Evolutionary conservation across 768 basidiomycete species (phyloP).

Genomic region (Wakefieldia striispora): DNA sequence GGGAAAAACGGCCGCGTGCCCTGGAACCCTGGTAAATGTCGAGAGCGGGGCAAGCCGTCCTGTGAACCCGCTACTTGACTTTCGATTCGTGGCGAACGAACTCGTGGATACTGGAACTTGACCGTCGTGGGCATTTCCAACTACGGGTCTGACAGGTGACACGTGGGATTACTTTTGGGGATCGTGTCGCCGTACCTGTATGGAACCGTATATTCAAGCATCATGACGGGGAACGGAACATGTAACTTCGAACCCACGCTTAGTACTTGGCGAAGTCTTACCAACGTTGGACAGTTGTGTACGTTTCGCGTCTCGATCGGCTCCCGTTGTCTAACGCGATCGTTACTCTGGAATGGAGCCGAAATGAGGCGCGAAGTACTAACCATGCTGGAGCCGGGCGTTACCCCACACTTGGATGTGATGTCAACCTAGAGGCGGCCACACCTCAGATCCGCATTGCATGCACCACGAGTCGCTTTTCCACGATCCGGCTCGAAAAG

Average conservation of each 20-base stretch:
- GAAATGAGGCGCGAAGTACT: too few species aligned
- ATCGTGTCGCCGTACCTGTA: slow-evolving; percentile 48
- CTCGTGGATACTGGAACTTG: slow-evolving; percentile 47
- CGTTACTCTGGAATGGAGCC: neutral
- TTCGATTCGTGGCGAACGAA: too few species aligned
- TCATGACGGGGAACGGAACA: slow-evolving; percentile 62
- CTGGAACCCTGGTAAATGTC: slow-evolving; percentile 21
- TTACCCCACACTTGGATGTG: slow-evolving; percentile 21
- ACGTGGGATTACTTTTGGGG: neutral
- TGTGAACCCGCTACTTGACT: slow-evolving; percentile 3
- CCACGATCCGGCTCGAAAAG: slow-evolving; percentile 6
- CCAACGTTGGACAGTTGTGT: neutral
- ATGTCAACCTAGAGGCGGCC: slow-evolving; percentile 3
- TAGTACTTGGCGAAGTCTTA: neutral
- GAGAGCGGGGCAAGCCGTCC: slow-evolving; percentile 42
- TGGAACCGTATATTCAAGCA: slow-evolving; percentile 63
- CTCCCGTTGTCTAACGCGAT: neutral
- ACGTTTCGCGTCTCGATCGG: slow-evolving; percentile 8
- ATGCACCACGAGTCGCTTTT: neutral
- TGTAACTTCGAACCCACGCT: slow-evolving; percentile 43
- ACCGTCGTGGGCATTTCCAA: neutral
- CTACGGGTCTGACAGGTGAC: neutral
- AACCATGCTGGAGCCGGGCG: neutral
- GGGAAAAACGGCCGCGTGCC: slow-evolving; percentile 15
- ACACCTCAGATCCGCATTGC: slow-evolving; percentile 19